Conservation (phyloP, 441 rosid species). For the Gossypium schwendimanii region DNA sequence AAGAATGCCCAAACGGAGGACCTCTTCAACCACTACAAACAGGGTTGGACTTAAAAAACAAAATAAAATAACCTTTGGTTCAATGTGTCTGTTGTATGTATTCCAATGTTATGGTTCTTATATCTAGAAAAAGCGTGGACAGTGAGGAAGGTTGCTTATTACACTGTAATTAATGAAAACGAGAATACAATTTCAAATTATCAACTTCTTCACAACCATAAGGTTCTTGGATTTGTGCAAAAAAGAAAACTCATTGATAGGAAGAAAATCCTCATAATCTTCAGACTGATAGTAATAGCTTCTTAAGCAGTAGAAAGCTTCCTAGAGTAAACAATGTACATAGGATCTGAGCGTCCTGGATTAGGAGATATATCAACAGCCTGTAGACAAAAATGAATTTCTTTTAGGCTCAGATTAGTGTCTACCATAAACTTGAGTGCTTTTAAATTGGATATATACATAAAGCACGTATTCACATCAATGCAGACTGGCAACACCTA, state of each 20-base stretch:
- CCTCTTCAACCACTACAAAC: slow-evolving; percentile 61
- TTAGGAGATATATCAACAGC: slow-evolving; percentile 90
- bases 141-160: neutral
- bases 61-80: neutral
- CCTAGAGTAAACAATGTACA: slow-evolving; percentile 72
- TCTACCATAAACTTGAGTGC: neutral
- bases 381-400: slow-evolving; percentile 29
- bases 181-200: slow-evolving; percentile 15
- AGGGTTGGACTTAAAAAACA: slow-evolving; percentile 37
- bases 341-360: slow-evolving; percentile 79
- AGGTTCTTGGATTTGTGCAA: neutral
- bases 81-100: neutral
- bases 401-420: neutral
- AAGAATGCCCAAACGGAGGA: slow-evolving; percentile 77
- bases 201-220: neutral
- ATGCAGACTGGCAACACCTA: neutral
- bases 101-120: neutral
- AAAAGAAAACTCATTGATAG: neutral
- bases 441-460: neutral
- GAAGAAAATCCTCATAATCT: slow-evolving; percentile 1
- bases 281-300: neutral
- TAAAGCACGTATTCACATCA: neutral
- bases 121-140: neutral
- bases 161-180: neutral
- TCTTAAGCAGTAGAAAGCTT: slow-evolving; percentile 45